phyloP scores from a whole-genome alignment of 805 yeast species.

The Hanseniaspora mollemarum region DNA sequence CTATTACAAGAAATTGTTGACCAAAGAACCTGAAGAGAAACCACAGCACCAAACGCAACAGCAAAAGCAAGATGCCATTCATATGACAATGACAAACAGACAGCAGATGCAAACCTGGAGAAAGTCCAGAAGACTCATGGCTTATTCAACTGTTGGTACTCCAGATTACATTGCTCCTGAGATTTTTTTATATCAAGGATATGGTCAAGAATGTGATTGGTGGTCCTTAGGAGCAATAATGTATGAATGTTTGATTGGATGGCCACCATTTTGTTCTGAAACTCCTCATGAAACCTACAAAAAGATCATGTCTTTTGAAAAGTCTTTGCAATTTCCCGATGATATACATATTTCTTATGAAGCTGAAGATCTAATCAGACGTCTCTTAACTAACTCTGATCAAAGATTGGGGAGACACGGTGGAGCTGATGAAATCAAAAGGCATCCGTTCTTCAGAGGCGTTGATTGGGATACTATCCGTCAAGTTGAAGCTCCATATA shows the following conservation, averaged over 20 bases:
- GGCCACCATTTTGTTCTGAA: constrained; percentile 96
- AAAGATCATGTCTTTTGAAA: constrained; percentile 84
- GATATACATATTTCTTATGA: constrained; percentile 83
- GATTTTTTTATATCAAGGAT: constrained; percentile 82
- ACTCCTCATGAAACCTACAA: constrained; percentile 89
- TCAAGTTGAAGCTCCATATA: constrained; percentile 82
- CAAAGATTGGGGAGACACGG: constrained; percentile 73
- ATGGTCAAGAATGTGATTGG: constrained; percentile 97
- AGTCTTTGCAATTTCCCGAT: constrained; percentile 77
- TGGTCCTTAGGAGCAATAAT: constrained; percentile 94
- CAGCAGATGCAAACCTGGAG: constrained; percentile 96
- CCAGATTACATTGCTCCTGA: constrained; percentile 96
- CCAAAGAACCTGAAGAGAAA: constrained; percentile 36
- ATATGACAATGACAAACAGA: constrained; percentile 85
- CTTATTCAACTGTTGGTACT: constrained; percentile 91
- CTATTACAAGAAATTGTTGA: constrained; percentile 72
- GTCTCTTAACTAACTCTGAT: constrained; percentile 67
- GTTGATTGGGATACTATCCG: constrained; percentile 88
- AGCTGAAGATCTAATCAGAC: constrained; percentile 72
- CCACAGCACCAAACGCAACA: constrained; percentile 26
- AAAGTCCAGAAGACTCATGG: constrained; percentile 82
- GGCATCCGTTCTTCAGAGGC: constrained; percentile 89
- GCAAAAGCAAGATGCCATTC: constrained; percentile 80
- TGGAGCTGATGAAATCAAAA: constrained; percentile 86
- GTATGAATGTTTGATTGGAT: constrained; percentile 91